Percentiles rank a stretch among this genome's conserved stretches.
phyloP scores from a whole-genome alignment of 164 flowering plant species.

The Brasenia schreberi region DNA sequence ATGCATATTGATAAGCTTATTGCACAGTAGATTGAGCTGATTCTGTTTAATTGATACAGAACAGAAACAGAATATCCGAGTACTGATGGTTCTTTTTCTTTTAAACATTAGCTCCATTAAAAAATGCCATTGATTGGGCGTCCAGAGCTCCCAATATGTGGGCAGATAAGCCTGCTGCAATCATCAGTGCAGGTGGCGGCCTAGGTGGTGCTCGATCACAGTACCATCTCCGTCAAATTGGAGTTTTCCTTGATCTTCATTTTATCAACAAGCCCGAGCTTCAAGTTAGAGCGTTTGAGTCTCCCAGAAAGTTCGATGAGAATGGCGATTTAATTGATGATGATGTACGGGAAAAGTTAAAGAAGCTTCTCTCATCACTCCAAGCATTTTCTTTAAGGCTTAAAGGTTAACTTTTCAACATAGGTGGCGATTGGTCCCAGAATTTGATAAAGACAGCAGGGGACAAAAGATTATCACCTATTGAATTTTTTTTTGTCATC shows the following conservation, averaged over 20 bases:
- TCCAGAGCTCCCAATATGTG: conserved; percentile 79
- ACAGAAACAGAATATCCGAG: background rate
- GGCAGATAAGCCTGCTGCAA: conserved; percentile 88
- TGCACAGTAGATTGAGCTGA: background rate
- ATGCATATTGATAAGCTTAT: background rate
- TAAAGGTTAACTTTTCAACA: background rate
- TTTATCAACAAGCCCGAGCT: conserved; percentile 82
- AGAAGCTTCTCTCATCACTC: conserved; percentile 40
- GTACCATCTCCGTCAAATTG: conserved; percentile 79
- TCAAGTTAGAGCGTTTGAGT: conserved; percentile 35
- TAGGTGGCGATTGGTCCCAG: no score
- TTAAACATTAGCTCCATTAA: conserved; percentile 30
- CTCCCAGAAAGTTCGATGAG: conserved; percentile 56
- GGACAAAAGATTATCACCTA: no score
- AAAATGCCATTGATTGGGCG: conserved; percentile 95
- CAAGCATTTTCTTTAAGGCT: conserved; percentile 46
- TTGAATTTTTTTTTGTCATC: no score
- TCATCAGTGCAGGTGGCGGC: conserved; percentile 54
- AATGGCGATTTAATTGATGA: conserved; percentile 57
- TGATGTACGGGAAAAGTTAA: conserved; percentile 25
- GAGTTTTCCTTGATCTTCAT: conserved; percentile 72
- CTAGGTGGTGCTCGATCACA: conserved; percentile 56
- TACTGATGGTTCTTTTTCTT: background rate
- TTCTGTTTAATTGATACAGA: background rate
- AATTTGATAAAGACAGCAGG: no score